A percentile compares a stretch with the other conserved stretches of the same genome.
phyloP scores from a whole-genome alignment of 805 yeast genomes.

The Candida corydali region DNA sequence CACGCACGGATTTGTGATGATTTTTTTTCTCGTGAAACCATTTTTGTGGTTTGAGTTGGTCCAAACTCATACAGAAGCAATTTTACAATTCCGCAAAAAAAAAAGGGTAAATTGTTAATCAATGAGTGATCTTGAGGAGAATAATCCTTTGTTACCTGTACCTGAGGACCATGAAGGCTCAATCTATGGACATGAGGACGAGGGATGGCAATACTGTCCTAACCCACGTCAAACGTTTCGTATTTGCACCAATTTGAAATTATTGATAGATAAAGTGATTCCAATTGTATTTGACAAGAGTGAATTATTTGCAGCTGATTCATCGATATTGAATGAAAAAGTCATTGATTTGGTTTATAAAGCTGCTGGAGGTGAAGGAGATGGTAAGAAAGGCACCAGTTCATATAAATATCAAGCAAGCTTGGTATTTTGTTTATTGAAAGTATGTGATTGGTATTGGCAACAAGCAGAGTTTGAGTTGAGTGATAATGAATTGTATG shows the following conservation, averaged over 20 bases:
- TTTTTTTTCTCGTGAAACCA: too few relatives aligned
- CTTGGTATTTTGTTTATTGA: slow-evolving; percentile 64
- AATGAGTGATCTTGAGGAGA: slow-evolving; percentile 9
- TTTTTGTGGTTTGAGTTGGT: too few relatives aligned
- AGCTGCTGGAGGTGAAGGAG: slow-evolving; percentile 80
- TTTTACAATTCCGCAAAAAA: too few relatives aligned
- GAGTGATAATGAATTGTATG: slow-evolving; percentile 62
- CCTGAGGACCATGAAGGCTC: slow-evolving; percentile 10
- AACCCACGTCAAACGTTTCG: slow-evolving; percentile 64
- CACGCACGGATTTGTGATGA: too few relatives aligned
- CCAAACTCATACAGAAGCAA: too few relatives aligned
- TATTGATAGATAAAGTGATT: slow-evolving; percentile 64
- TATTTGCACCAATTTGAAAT: slow-evolving; percentile 69
- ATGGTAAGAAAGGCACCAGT: slow-evolving; percentile 50
- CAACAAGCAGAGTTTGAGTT: slow-evolving; percentile 55
- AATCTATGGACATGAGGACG: slow-evolving; percentile 2
- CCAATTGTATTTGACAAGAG: slow-evolving; percentile 57
- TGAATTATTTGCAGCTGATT: slow-evolving; percentile 50
- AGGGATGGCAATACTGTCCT: slow-evolving; percentile 35
- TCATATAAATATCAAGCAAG: slow-evolving; percentile 63
- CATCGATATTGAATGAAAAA: slow-evolving; percentile 53
- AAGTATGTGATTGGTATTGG: slow-evolving; percentile 77
- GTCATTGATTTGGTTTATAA: slow-evolving; percentile 58
- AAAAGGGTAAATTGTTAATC: too few relatives aligned
- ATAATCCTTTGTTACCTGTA: slow-evolving; percentile 6